Base-by-base conservation (phyloP, 805 yeast genomes). In the Ogataea paraovalis region DNA sequence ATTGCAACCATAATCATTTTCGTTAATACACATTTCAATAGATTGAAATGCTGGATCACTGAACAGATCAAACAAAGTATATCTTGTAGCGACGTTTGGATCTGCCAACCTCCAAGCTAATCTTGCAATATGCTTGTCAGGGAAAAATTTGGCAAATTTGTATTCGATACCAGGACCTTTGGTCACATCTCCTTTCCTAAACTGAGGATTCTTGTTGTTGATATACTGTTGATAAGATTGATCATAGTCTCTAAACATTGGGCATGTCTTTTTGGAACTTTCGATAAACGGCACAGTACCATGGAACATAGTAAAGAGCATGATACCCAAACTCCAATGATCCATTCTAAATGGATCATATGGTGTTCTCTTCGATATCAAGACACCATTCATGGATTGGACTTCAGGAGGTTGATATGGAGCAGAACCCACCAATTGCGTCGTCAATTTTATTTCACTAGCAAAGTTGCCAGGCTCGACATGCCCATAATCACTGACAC, bases 351-450 rank as follows among this genome's bases (percentile, higher is more conserved):
- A 82, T 1, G 91, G 86, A 58, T 85, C 79, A 61, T 67, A 56
- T 64, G 70, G 70, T 60, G 54, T 62, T 62, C 64, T 70, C 66
- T 46, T 59, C 21, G 70, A 55, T 25, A 53, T 45, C 7, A 59
- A 49, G 25, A 71, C 62, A 41, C 74, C 81, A 50, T 72, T 74
- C 47, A 64, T 66, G 34, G 64, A 60, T 82, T 80, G 79, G 8
- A 86, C 90, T 65, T 86, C 94, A 1, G 96, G 95, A 6, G 94
- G 84, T 4, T 85, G 78, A 64, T 86, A 87, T 2, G 95, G 95
- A 2, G 95, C 88, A 0, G 92, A 84, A 2, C 96, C 96, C 46
- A 87, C 90, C 62, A 79, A 78, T 4, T 82, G 73, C 25, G 76
- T 72, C 37, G 64, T 57, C 43, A 57, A 37, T 42, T 68, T 73